Conservation (phyloP, 257 asterid genomes). For the Fraxinus excelsior region DNA sequence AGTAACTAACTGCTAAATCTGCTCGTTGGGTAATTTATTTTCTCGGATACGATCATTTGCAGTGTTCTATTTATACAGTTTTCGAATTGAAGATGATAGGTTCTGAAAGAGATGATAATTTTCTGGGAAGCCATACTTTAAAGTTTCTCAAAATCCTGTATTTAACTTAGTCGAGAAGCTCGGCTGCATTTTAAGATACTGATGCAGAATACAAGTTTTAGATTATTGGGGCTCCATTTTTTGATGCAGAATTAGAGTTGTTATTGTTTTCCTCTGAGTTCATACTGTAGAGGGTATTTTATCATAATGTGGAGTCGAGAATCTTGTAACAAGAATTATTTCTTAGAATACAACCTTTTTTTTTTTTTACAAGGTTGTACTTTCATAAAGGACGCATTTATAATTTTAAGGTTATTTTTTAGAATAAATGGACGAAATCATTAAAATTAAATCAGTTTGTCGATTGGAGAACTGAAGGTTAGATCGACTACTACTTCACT, state of each 20-base stretch:
- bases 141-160: background rate
- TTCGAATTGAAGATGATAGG: background rate
- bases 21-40: background rate
- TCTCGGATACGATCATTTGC: background rate
- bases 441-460: too few relatives aligned
- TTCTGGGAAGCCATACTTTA: background rate
- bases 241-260: background rate
- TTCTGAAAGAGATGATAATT: background rate
- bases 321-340: background rate
- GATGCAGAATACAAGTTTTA: background rate
- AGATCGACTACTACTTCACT: background rate
- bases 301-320: background rate
- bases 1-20: conserved; percentile 46
- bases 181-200: background rate
- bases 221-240: background rate
- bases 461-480: background rate
- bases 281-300: background rate
- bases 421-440: too few relatives aligned
- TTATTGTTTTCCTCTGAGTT: background rate
- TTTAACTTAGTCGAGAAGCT: background rate
- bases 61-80: conserved; percentile 15
- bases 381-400: too few relatives aligned
- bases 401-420: too few relatives aligned
- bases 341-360: background rate
- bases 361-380: background rate